A percentile compares a stretch with the other conserved stretches of the same genome.
Conservation (phyloP, 2,329 filamentous ascomycete genomes). For the Westerdykella aurantiaca region DNA sequence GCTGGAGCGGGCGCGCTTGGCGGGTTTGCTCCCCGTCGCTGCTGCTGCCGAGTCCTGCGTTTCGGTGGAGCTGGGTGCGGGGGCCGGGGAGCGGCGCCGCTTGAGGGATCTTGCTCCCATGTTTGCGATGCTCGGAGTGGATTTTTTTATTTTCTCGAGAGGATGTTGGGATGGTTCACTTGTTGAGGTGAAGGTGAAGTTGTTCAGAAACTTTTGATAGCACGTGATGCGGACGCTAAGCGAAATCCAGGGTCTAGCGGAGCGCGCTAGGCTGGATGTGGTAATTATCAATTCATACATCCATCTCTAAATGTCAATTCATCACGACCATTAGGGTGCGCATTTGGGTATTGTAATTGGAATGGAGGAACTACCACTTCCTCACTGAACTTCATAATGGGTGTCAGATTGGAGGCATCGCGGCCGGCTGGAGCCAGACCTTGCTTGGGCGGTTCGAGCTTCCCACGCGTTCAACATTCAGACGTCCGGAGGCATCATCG, state of each 20-base stretch:
- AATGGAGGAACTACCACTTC: neutral
- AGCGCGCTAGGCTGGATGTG: neutral
- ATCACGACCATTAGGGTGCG: no score
- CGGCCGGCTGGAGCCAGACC: no score
- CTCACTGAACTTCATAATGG: neutral
- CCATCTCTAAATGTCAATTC: no score
- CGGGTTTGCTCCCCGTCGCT: slow-evolving; percentile 14
- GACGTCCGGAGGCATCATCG: no score
- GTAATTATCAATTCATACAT: neutral
- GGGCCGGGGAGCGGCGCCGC: slow-evolving; percentile 12
- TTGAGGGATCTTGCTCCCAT: slow-evolving; percentile 28
- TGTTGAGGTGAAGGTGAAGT: neutral
- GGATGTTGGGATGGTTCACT: neutral
- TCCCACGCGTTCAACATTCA: no score
- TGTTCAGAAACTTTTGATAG: neutral
- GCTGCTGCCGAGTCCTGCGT: slow-evolving; percentile 11
- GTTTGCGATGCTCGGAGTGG: neutral
- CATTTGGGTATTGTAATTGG: no score
- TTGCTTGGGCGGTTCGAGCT: no score
- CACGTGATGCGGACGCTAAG: neutral
- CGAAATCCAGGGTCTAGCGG: neutral
- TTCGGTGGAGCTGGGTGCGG: no score
- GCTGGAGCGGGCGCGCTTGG: slow-evolving; percentile 21
- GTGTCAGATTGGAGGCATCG: no score
- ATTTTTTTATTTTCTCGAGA: neutral